Base-by-base conservation (phyloP, 2,329 filamentous ascomycete genomes). In the Colletotrichum chrysophilum region DNA sequence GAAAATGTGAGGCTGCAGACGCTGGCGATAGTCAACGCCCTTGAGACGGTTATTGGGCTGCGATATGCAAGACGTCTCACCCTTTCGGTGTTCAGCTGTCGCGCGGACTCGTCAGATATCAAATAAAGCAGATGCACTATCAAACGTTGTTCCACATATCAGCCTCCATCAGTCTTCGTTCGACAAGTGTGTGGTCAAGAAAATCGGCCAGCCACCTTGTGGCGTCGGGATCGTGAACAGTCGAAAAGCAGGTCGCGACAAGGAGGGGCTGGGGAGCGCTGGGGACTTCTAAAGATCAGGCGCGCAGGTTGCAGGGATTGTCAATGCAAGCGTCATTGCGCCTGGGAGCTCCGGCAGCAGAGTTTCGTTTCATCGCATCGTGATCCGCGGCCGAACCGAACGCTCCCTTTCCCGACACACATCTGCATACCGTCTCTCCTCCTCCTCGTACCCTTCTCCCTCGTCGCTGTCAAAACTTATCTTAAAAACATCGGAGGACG, bases 331-430 rank as follows among this genome's bases (percentile, higher is more conserved):
- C 73, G 73, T 75, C 73, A 75, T 75, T 66, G 70, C 72, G 69
- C 61, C 58, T 75, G 55, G 68, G 67, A 61, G 56, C 32, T 68
- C 70, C 70, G 73, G 73, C 64, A 58, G 64, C 73, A 64, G 58
- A 68, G 64, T 75, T 75, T 73, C 73, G 73, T 75, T 75, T 75
- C 70, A 73, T 75, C 73, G 73, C 70, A 73, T 73, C 64, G 73
- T 43, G 70, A 75, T 75, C 73, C 58, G 67, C 32, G 28, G 38
- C 72, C 61, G 67, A 74, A 71, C 71, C 36, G 18, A 38, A 52
- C 43, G 43, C 43, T 26, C 16, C 32, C 61, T 56, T 74, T 70
- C 52, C 60, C 34, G 61, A 43, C 62, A 30, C 16, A 26, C 61
- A 55, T 65, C 5, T 70, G 55, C 13, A 48, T 28, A 56, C 32